Evolutionary conservation across 306 rosid genomes (phyloP), one percentile per base, ranked within the genome.

Genomic region (Quercus cerris): DNA sequence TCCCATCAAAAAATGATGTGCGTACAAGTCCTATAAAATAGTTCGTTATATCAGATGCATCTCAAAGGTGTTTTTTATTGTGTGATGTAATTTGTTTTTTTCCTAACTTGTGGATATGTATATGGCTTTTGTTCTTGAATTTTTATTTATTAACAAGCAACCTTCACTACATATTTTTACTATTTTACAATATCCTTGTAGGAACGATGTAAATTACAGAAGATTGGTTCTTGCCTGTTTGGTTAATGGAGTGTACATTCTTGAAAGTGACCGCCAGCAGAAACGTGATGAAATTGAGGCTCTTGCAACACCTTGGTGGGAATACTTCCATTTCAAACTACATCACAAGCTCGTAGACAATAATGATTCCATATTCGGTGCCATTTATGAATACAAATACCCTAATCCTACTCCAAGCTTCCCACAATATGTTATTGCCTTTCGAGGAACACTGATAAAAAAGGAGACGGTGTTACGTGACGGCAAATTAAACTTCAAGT

Each of bases 341-440:
- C 18, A 71, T 46, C 19, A 64, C 4, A 9, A 30, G 3, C 81
- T 79, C 31, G 58, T 46, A 4, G 86, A 78, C 28, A 3, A 13
- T 6, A 76, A 22, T 3, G 84, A 71, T 33, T 54, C 84, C 20
- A 46, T 80, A 11, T 64, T 75, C 46, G 81, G 87, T 5, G 79
- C 58, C 49, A n/a, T 84, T 2, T 55, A 70, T 19, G 73, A 84
- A 7, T 62, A 41, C 72, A 64, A 49, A 28, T 52, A 33, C 78
- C 59, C 71, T 5, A 33, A 33, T 33, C 6, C 35, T 25, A 0
- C 63, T 17, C 13, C 5, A 20, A 55, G 64, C 0, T 27, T 81
- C 46, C 87, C 84, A 23, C 76, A 76, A 46, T 80, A 71, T 31
- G 73, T 80, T 56, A 55, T 84, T 7, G 87, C 84, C 15, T 71